A percentile compares a stretch with the other conserved stretches of the same genome.
Conservation (phyloP, 805 yeast genomes). For the Candida endomychidarum region DNA sequence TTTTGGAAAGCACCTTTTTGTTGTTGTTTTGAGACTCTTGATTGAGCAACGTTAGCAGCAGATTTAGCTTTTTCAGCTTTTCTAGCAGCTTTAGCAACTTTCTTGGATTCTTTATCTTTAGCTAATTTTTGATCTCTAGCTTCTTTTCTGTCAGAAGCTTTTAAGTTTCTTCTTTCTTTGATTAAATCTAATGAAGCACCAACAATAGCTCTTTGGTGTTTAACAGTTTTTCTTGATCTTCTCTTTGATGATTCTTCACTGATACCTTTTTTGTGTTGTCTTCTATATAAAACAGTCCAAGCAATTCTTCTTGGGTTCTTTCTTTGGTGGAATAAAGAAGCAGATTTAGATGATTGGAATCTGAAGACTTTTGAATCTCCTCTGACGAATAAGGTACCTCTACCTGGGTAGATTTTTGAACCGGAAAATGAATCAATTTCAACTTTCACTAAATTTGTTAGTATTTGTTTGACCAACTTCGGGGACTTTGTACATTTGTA, state of each 20-base stretch:
- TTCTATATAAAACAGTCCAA: slow-evolving; percentile 99
- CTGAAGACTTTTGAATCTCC: slow-evolving; percentile 99
- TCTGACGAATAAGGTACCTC: slow-evolving; percentile 98
- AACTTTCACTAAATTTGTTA: slow-evolving; percentile 79
- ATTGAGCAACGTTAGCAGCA: slow-evolving; percentile 68
- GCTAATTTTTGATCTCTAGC: slow-evolving; percentile 88
- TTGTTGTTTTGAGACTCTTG: slow-evolving; percentile 87
- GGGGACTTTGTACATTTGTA: too few relatives aligned
- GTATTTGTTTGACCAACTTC: slow-evolving; percentile 24
- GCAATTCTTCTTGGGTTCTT: slow-evolving; percentile 99
- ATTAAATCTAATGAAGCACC: slow-evolving; percentile 99
- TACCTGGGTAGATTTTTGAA: slow-evolving; percentile 99
- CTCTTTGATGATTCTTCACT: slow-evolving; percentile 97
- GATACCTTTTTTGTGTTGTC: slow-evolving; percentile 99
- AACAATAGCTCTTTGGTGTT: slow-evolving; percentile 98
- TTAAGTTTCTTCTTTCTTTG: slow-evolving; percentile 94
- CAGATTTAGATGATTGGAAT: slow-evolving; percentile 96
- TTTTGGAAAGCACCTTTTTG: slow-evolving; percentile 98
- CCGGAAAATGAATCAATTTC: slow-evolving; percentile 99
- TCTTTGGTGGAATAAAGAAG: slow-evolving; percentile 98
- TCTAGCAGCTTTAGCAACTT: slow-evolving; percentile 91
- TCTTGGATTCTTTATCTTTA: slow-evolving; percentile 84
- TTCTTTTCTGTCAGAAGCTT: slow-evolving; percentile 98
- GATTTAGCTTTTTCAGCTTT: slow-evolving; percentile 87
- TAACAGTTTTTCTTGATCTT: slow-evolving; percentile 96